These are phyloP conservation scores for Articulospora tetracladia DNA, from an alignment of 495 filamentous ascomycete genomes.

Conservation along the genomic window DNA sequence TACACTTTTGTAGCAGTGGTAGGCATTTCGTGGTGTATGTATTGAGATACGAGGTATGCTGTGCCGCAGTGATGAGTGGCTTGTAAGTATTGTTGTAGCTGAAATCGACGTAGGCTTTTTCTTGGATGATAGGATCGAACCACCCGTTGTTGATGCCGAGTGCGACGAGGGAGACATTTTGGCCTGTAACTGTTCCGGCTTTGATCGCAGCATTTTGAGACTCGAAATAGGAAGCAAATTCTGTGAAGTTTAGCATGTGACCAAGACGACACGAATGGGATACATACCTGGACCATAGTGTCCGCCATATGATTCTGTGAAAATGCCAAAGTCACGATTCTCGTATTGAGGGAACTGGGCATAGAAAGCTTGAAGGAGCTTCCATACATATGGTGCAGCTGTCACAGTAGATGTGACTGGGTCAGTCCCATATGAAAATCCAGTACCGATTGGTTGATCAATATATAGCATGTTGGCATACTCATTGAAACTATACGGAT, in stretches of 20 bases:
- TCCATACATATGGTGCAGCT: slow-evolving; percentile 53
- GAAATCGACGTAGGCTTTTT: slow-evolving; percentile 48
- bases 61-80: slow-evolving; percentile 39
- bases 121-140: slow-evolving; percentile 45
- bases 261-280: background rate
- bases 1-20: slow-evolving; percentile 36
- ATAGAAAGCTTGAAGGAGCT: slow-evolving; percentile 52
- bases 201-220: slow-evolving; percentile 45
- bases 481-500: slow-evolving; percentile 59
- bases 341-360: slow-evolving; percentile 49
- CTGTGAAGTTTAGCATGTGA: slow-evolving; percentile 11
- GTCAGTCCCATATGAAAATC: slow-evolving; percentile 57
- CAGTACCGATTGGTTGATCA: slow-evolving; percentile 60
- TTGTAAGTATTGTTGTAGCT: slow-evolving; percentile 50
- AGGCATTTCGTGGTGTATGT: slow-evolving; percentile 39
- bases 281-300: slow-evolving; percentile 43
- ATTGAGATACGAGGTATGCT: slow-evolving; percentile 34
- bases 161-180: slow-evolving; percentile 48
- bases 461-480: slow-evolving; percentile 63
- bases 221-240: slow-evolving; percentile 47
- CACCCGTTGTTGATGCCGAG: slow-evolving; percentile 58
- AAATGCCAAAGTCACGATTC: slow-evolving; percentile 49
- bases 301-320: slow-evolving; percentile 55
- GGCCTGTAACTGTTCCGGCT: slow-evolving; percentile 33
- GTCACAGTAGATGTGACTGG: slow-evolving; percentile 43